These are phyloP conservation scores for Phytophthora melonis DNA, from an alignment of 352 stramenopile species.

Conservation along the genomic window DNA sequence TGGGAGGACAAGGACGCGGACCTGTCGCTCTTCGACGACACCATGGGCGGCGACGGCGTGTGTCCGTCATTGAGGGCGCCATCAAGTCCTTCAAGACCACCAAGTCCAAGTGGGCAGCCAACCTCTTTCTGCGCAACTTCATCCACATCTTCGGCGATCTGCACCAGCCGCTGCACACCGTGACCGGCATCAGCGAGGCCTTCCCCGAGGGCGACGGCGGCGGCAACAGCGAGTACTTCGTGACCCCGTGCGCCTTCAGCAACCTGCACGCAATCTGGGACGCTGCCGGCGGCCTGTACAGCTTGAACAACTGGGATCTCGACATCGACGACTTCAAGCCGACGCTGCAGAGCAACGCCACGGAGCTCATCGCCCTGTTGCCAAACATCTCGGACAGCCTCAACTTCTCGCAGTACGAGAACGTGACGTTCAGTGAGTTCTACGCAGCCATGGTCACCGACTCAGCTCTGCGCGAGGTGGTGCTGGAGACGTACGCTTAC, in stretches of 20 bases:
- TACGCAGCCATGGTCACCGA: slow-evolving; percentile 36
- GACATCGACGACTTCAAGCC: slow-evolving; percentile 39
- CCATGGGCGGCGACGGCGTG: slow-evolving; percentile 55
- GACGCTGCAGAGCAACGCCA: slow-evolving; percentile 46
- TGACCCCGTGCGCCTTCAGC: slow-evolving; percentile 47
- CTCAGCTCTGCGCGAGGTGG: slow-evolving; percentile 34
- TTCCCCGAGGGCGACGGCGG: slow-evolving; percentile 59
- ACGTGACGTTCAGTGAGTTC: slow-evolving; percentile 45
- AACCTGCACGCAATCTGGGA: slow-evolving; percentile 79
- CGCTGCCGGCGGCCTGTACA: slow-evolving; percentile 54
- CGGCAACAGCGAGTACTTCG: slow-evolving; percentile 71
- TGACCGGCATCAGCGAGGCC: slow-evolving; percentile 46
- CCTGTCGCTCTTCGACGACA: slow-evolving; percentile 58
- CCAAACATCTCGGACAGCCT: slow-evolving; percentile 44
- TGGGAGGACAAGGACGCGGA: slow-evolving; percentile 47
- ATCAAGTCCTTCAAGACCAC: slow-evolving; percentile 69
- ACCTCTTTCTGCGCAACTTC: slow-evolving; percentile 70
- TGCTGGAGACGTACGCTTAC: slow-evolving; percentile 58
- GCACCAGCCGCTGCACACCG: slow-evolving; percentile 69
- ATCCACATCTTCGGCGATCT: slow-evolving; percentile 77
- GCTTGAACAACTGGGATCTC: slow-evolving; percentile 58
- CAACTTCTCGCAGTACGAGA: slow-evolving; percentile 51
- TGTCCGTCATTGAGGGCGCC: slow-evolving; percentile 53
- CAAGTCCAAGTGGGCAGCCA: slow-evolving; percentile 69
- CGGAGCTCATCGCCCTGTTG: slow-evolving; percentile 49